Conservation (phyloP, 2,329 filamentous ascomycete species). For the Fusarium clavum region DNA sequence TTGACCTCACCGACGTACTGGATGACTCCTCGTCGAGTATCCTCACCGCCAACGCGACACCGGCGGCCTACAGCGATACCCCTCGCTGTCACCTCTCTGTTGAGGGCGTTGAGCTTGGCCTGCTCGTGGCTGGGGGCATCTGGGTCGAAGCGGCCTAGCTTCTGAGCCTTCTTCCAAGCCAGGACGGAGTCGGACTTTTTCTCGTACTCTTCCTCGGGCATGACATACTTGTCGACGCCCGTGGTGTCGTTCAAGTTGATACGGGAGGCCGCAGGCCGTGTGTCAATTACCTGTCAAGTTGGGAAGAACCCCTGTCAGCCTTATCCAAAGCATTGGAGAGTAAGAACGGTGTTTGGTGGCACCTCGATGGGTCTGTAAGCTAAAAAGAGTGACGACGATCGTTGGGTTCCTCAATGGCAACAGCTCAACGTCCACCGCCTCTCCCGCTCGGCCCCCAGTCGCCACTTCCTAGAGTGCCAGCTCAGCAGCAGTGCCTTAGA, state of each 20-base stretch:
- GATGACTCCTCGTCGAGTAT: constrained; percentile 76
- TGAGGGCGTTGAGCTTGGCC: constrained; percentile 75
- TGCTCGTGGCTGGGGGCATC: constrained; percentile 79
- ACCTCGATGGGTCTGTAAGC: constrained; percentile 24
- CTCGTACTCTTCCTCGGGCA: constrained; percentile 89
- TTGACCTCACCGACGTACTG: constrained; percentile 79
- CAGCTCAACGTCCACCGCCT: constrained; percentile 36
- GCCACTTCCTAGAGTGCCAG: constrained; percentile 24
- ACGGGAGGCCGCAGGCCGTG: constrained; percentile 78
- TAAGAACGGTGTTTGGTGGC: constrained; percentile 21
- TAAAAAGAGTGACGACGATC: constrained; percentile 26
- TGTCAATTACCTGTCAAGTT: constrained; percentile 76
- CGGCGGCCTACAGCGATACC: constrained; percentile 73
- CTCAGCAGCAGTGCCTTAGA: constrained; percentile 16
- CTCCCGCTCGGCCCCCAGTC: constrained; percentile 34
- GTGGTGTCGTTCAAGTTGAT: constrained; percentile 85
- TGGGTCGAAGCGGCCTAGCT: constrained; percentile 96
- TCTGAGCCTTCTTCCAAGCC: constrained; percentile 94
- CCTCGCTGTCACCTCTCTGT: constrained; percentile 76
- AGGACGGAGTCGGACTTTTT: constrained; percentile 88
- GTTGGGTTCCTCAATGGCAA: constrained; percentile 12
- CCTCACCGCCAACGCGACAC: constrained; percentile 74
- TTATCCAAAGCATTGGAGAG: constrained; percentile 40
- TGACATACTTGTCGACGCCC: constrained; percentile 87
- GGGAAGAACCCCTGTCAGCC: constrained; percentile 46